These are phyloP conservation scores for Sclerotinia sclerotiorum DNA, from an alignment of 2,329 filamentous ascomycete genomes.

Conservation along the genomic window DNA sequence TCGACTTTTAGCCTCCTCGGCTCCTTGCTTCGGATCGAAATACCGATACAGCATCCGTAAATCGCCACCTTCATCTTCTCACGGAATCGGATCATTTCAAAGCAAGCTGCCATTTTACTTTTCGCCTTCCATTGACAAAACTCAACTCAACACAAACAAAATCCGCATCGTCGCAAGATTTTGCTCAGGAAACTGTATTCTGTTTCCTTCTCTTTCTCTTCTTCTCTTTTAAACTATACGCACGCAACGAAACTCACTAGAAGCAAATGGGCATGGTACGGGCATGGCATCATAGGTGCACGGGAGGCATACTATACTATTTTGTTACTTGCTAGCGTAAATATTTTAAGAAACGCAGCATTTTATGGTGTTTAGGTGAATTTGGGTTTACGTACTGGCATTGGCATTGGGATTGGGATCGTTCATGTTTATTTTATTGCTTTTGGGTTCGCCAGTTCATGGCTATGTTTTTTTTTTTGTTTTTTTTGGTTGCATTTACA, in stretches of 20 bases:
- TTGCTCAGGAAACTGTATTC: background rate
- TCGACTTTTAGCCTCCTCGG: background rate
- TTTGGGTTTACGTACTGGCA: background rate
- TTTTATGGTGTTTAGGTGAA: slow-evolving; percentile 2
- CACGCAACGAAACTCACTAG: slow-evolving; percentile 15
- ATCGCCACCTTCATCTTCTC: background rate
- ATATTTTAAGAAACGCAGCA: background rate
- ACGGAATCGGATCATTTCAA: background rate
- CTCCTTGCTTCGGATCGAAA: too few species aligned
- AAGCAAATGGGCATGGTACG: background rate
- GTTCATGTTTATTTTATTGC: too few species aligned
- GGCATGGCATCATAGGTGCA: slow-evolving; percentile 3
- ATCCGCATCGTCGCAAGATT: background rate
- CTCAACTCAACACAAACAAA: background rate
- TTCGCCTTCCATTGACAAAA: background rate
- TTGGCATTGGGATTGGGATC: slow-evolving; percentile 9
- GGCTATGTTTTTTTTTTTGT: too few species aligned
- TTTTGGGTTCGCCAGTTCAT: background rate
- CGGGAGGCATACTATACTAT: background rate
- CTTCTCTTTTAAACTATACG: slow-evolving; percentile 3
- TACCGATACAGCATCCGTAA: background rate
- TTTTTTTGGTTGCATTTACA: slow-evolving; percentile 8
- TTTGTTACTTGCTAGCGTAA: background rate
- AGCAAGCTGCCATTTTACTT: background rate
- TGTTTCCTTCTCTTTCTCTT: background rate